phyloP scores from a whole-genome alignment of 2,329 filamentous ascomycete species.

The Xylaria polymorpha region DNA sequence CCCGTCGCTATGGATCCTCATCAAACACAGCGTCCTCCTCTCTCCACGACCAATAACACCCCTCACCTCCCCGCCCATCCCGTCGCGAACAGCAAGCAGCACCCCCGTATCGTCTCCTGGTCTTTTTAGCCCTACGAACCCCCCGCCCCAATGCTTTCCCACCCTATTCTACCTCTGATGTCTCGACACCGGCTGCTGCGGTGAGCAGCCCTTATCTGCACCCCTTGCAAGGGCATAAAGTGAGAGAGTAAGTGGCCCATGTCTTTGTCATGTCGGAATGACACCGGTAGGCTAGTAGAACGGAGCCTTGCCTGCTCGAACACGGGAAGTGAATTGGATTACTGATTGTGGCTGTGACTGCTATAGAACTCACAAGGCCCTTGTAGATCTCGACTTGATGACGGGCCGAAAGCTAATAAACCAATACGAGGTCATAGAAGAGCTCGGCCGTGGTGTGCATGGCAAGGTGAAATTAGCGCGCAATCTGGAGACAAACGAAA shows the following conservation, averaged over 20 bases:
- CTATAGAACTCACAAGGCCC: slow-evolving; percentile 83
- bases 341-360: slow-evolving; percentile 30
- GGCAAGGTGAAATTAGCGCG: slow-evolving; percentile 97
- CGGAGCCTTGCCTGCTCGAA: too few relatives aligned
- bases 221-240: slow-evolving; percentile 76
- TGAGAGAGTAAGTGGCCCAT: slow-evolving; percentile 75
- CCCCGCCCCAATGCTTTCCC: slow-evolving; percentile 56
- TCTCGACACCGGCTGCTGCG: slow-evolving; percentile 62
- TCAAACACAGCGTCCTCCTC: slow-evolving; percentile 49
- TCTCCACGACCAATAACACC: slow-evolving; percentile 53
- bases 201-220: slow-evolving; percentile 73
- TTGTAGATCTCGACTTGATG: slow-evolving; percentile 87
- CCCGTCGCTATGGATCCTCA: slow-evolving; percentile 50
- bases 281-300: not conserved
- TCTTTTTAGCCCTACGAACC: slow-evolving; percentile 66
- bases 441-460: slow-evolving; percentile 94
- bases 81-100: slow-evolving; percentile 63
- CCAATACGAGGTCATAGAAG: slow-evolving; percentile 95
- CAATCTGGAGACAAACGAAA: slow-evolving; percentile 78
- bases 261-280: slow-evolving; percentile 19
- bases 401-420: slow-evolving; percentile 98
- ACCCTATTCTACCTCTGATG: slow-evolving; percentile 63
- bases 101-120: slow-evolving; percentile 71
- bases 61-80: slow-evolving; percentile 55
- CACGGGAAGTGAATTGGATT: not conserved